These are phyloP conservation scores for Diaporthe humulicola DNA, from an alignment of 2,329 filamentous ascomycete genomes.

Conservation along the genomic window DNA sequence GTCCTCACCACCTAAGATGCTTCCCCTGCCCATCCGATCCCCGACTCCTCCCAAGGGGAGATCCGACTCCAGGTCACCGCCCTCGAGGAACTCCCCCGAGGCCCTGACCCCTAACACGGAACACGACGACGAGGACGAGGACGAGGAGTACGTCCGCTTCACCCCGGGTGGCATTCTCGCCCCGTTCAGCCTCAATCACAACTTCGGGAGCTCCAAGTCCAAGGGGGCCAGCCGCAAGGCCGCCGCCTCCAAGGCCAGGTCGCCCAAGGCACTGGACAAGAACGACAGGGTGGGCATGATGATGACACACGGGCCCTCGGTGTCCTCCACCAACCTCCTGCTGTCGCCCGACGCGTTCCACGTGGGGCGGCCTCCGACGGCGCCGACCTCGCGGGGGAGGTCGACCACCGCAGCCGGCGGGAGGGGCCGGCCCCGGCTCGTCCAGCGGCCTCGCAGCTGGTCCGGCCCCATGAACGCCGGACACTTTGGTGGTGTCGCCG, in stretches of 20 bases:
- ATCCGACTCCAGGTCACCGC: conserved; percentile 47
- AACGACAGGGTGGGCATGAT: conserved; percentile 37
- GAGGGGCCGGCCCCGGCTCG: conserved; percentile 48
- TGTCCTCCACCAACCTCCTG: conserved; percentile 46
- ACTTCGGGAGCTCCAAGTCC: conserved; percentile 37
- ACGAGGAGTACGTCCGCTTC: conserved; percentile 63
- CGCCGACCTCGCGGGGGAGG: conserved; percentile 41
- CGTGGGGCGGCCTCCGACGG: conserved; percentile 30
- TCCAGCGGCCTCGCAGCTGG: conserved; percentile 46
- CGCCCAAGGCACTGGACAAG: conserved; percentile 16
- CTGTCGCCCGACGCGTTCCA: conserved; percentile 45
- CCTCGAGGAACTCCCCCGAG: conserved; percentile 55
- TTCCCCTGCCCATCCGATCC: conserved; percentile 41
- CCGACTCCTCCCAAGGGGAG: conserved; percentile 57
- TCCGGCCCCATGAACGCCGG: conserved; percentile 39
- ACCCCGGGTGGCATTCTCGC: conserved; percentile 43
- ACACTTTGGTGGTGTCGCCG: neutral
- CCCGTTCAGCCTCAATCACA: conserved; percentile 45
- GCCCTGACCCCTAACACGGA: conserved; percentile 52
- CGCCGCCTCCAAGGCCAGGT: conserved; percentile 40
- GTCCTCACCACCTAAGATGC: conserved; percentile 51
- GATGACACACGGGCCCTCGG: conserved; percentile 32
- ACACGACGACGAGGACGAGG: conserved; percentile 56
- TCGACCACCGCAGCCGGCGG: conserved; percentile 50
- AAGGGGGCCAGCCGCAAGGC: conserved; percentile 34